These are phyloP conservation scores for Fusarium protoensiforme DNA, from an alignment of 2,329 filamentous ascomycete genomes.

Conservation along the genomic window DNA sequence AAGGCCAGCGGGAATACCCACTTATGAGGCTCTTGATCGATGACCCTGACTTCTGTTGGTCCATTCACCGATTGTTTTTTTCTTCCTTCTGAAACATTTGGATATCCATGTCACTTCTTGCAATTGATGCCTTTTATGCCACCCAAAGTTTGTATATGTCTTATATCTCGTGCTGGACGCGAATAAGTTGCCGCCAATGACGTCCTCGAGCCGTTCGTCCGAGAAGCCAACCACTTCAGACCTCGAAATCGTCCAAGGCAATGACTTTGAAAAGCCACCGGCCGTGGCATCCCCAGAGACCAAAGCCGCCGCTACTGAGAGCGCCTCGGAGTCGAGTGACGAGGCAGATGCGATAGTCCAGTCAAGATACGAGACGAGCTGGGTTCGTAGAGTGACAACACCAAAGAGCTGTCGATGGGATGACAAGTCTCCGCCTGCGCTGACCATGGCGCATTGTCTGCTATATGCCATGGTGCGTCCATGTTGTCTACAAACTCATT, in stretches of 20 bases:
- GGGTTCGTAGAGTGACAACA: constrained; percentile 51
- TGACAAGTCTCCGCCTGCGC: constrained; percentile 71
- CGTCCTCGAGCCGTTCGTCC: constrained; percentile 11
- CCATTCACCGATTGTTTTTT: neutral
- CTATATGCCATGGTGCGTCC: constrained; percentile 71
- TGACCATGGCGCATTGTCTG: constrained; percentile 75
- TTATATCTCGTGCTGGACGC: neutral
- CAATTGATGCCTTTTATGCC: neutral
- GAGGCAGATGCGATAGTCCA: constrained; percentile 11
- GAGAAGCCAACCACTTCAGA: neutral
- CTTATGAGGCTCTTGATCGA: neutral
- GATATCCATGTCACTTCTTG: neutral
- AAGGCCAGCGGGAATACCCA: neutral
- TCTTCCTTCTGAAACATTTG: neutral
- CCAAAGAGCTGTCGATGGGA: constrained; percentile 77
- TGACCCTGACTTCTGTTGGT: neutral
- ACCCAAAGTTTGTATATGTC: neutral
- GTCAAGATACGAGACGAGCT: constrained; percentile 38
- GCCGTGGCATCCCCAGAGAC: neutral
- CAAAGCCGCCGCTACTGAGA: neutral
- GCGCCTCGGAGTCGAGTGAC: constrained; percentile 18
- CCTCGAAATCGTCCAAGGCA: neutral
- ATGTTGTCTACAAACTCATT: neutral
- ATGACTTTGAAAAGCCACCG: constrained; percentile 20
- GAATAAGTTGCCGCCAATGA: constrained; percentile 13